A percentile compares a stretch with the other conserved stretches of the same genome.
phyloP scores from a whole-genome alignment of 2,329 filamentous ascomycete species.

The Neospermospora avenae region DNA sequence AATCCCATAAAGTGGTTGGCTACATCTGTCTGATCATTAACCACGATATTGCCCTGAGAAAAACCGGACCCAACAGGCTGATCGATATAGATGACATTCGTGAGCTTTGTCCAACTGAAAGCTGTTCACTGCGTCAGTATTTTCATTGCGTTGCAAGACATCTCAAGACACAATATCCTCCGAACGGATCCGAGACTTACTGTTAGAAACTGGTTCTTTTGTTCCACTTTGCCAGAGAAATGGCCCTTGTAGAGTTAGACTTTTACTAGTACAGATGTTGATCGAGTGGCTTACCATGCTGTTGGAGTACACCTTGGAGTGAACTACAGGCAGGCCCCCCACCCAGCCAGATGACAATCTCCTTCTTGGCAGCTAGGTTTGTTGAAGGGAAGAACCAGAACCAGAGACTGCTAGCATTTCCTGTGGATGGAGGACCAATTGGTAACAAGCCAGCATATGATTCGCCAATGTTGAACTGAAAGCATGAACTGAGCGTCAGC shows the following conservation, averaged over 20 bases:
- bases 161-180: background rate
- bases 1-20: conserved; percentile 57
- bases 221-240: conserved; percentile 32
- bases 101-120: conserved; percentile 31
- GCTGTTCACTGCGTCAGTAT: conserved; percentile 1
- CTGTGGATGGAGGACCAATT: conserved; percentile 43
- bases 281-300: conserved; percentile 22
- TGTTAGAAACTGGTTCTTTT: conserved; percentile 28
- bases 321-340: conserved; percentile 95
- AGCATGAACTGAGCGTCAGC: background rate
- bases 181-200: background rate
- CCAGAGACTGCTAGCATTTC: conserved; percentile 46
- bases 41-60: conserved; percentile 49
- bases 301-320: conserved; percentile 82
- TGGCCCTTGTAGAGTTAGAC: conserved; percentile 14
- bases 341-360: conserved; percentile 76
- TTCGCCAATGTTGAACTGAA: conserved; percentile 34
- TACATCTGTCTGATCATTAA: conserved; percentile 49
- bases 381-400: conserved; percentile 54
- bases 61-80: conserved; percentile 45
- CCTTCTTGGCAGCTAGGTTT: conserved; percentile 45
- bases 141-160: background rate
- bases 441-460: conserved; percentile 44
- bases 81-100: conserved; percentile 32
- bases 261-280: background rate